A percentile compares a stretch with the other conserved stretches of the same genome.
phyloP scores from a whole-genome alignment of 176 grass and related monocot genomes.

The Lolium perenne region DNA sequence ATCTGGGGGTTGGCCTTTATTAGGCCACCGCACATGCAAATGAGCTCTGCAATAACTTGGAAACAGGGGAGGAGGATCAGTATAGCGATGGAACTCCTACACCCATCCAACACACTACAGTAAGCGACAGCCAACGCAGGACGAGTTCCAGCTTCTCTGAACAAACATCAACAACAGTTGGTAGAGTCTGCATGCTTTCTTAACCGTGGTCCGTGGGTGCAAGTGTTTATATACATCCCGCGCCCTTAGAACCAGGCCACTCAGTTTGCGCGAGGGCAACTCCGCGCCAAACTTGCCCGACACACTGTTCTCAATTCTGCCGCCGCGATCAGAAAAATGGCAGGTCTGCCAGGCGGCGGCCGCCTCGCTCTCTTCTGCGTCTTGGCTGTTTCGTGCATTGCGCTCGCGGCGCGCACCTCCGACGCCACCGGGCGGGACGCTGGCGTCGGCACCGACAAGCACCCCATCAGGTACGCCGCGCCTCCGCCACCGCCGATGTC shows the following conservation, averaged over 20 bases:
- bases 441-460: constrained; percentile 31
- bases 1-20: not conserved
- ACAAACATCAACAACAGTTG: not conserved
- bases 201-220: not conserved
- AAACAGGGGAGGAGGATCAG: not conserved
- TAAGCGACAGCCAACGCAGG: not conserved
- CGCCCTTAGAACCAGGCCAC: not conserved
- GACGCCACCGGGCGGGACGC: constrained; percentile 12
- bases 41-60: constrained; percentile 5
- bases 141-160: not conserved
- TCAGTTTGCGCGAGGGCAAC: not conserved
- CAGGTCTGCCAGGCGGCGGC: not conserved
- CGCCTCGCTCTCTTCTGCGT: constrained; percentile 41
- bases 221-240: constrained; percentile 28
- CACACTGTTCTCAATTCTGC: not conserved
- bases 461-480: not conserved
- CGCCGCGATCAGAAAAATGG: constrained; percentile 33
- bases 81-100: not conserved
- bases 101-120: not conserved
- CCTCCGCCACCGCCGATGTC: constrained; percentile 34
- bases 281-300: not conserved
- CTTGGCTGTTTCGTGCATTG: constrained; percentile 34
- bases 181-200: not conserved
- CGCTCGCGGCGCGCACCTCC: constrained; percentile 27
- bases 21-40: not conserved